Conservation (phyloP, 345 rosid genomes). For the Acer negundo region DNA sequence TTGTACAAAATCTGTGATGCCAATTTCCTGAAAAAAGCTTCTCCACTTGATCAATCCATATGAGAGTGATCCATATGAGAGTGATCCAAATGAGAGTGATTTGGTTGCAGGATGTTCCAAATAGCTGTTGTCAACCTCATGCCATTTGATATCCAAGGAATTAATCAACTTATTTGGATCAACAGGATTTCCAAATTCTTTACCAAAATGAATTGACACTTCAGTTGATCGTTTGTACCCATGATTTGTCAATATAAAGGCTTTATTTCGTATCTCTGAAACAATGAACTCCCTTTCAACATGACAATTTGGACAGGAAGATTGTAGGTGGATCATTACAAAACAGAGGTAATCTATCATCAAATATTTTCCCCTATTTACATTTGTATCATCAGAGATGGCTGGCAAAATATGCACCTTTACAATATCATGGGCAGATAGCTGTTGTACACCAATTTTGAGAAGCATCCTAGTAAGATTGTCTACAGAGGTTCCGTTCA, state of each 20-base stretch:
- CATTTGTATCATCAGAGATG: slow-evolving; percentile 40
- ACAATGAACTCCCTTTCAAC: slow-evolving; percentile 62
- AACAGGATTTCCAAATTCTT: slow-evolving; percentile 63
- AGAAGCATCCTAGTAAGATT: slow-evolving; percentile 63
- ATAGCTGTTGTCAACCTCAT: slow-evolving; percentile 69
- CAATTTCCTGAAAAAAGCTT: slow-evolving; percentile 75
- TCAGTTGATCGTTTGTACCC: slow-evolving; percentile 60
- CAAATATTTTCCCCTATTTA: slow-evolving; percentile 35
- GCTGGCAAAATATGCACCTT: slow-evolving; percentile 78
- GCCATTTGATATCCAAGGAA: slow-evolving; percentile 60
- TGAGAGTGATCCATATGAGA: slow-evolving; percentile 44
- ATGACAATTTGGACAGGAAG: slow-evolving; percentile 64
- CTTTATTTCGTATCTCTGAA: slow-evolving; percentile 61
- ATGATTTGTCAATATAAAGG: slow-evolving; percentile 68
- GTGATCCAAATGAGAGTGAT: slow-evolving; percentile 39
- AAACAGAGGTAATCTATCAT: slow-evolving; percentile 82
- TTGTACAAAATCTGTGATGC: slow-evolving; percentile 81
- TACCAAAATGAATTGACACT: slow-evolving; percentile 68
- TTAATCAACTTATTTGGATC: slow-evolving; percentile 52
- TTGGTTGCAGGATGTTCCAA: slow-evolving; percentile 68
- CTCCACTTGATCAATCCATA: slow-evolving; percentile 66
- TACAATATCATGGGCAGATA: slow-evolving; percentile 88
- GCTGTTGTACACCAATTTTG: slow-evolving; percentile 68
- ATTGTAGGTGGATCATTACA: slow-evolving; percentile 78
- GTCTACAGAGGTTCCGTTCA: slow-evolving; percentile 34